A percentile compares a stretch with the other conserved stretches of the same genome.
phyloP scores from a whole-genome alignment of 2,329 filamentous ascomycete species.

The Malbranchea zuffiana region DNA sequence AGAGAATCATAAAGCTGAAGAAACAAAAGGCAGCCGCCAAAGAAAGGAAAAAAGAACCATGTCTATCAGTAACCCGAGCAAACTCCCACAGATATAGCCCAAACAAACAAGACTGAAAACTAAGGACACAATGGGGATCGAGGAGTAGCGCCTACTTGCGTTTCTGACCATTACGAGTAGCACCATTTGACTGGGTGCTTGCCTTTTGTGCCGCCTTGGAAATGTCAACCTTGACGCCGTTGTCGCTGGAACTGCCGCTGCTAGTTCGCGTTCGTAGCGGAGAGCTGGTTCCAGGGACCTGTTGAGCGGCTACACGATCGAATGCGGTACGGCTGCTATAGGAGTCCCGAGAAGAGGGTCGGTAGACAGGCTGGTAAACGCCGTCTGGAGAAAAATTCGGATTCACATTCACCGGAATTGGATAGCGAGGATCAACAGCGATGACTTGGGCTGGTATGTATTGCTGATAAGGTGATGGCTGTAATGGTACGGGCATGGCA shows the following conservation, averaged over 20 bases:
- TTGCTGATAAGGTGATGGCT: constrained; percentile 12
- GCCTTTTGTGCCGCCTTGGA: constrained; percentile 4
- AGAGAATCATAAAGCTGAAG: no score
- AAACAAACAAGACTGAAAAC: constrained; percentile 6
- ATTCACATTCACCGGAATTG: constrained; percentile 1
- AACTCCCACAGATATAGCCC: constrained; percentile 9
- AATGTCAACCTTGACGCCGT: constrained; percentile 5
- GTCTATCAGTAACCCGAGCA: constrained; percentile 2
- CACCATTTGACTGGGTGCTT: neutral
- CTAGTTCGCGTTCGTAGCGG: constrained; percentile 1
- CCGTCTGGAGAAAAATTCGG: constrained; percentile 16
- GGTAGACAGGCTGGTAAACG: constrained; percentile 19
- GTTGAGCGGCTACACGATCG: constrained; percentile 13
- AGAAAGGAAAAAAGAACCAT: constrained; percentile 1
- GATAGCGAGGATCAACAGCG: constrained; percentile 24
- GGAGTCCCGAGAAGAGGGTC: constrained; percentile 16
- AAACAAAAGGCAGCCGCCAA: no score
- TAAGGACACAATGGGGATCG: constrained; percentile 4
- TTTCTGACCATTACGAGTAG: constrained; percentile 1
- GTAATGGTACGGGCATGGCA: constrained; percentile 15
- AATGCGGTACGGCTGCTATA: constrained; percentile 10
- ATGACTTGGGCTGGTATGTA: constrained; percentile 18
- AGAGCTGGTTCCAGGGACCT: constrained; percentile 15
- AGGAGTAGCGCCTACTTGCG: constrained; percentile 4
- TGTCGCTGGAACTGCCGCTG: constrained; percentile 12